Evolutionary conservation across 176 grass and related monocot genomes (phyloP).

Genomic region (Hsuehochloa calcarea): DNA sequence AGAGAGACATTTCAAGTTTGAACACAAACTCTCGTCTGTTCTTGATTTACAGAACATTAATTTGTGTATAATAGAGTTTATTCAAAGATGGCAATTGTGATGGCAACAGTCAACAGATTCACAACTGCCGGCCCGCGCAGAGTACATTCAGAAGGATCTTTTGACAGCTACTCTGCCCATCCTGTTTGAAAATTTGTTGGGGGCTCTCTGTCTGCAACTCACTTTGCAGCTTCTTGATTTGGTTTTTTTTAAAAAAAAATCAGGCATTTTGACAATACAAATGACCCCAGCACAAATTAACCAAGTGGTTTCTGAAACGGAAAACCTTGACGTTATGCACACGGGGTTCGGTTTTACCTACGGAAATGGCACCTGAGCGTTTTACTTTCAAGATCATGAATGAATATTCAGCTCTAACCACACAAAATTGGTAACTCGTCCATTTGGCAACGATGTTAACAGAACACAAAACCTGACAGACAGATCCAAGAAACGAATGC

Average conservation of each 20-base stretch:
- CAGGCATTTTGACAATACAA: not conserved
- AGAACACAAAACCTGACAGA: not conserved
- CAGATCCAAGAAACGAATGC: not conserved
- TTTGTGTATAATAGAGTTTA: not conserved
- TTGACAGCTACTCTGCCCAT: too few relatives aligned
- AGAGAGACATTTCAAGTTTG: too few relatives aligned
- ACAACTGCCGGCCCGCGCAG: not conserved
- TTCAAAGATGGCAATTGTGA: not conserved
- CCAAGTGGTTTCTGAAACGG: not conserved
- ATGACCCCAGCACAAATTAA: not conserved
- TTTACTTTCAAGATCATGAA: not conserved
- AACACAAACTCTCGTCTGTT: not conserved
- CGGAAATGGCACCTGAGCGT: not conserved
- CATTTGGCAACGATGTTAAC: not conserved
- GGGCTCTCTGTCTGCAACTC: too few relatives aligned
- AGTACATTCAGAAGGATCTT: too few relatives aligned
- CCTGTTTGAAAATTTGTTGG: not conserved
- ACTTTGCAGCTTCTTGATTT: not conserved
- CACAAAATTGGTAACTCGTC: not conserved
- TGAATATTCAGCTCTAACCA: not conserved
- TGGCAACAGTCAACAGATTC: not conserved
- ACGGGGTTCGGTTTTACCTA: too few relatives aligned
- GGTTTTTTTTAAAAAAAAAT: not conserved
- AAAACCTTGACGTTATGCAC: not conserved
- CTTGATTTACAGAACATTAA: not conserved